Evolutionary conservation across 2,329 filamentous ascomycete genomes (phyloP), one percentile per base, ranked within the genome.

Genomic region (Hirsutella thompsonii): DNA sequence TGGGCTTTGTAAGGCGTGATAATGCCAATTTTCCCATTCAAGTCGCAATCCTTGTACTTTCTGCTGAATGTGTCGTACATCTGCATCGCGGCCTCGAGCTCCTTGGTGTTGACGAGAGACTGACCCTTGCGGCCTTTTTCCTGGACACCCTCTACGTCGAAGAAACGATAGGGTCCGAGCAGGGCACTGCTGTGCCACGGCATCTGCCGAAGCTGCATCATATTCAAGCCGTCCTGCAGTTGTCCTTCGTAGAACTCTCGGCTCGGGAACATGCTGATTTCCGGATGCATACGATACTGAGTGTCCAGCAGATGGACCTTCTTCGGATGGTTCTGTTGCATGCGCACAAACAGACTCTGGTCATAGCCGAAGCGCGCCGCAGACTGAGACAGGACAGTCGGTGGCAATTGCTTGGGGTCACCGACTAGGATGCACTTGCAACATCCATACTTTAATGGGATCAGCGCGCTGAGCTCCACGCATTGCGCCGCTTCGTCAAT

Each of bases 1-100:
- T 98, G 92, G 18, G 87, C 88, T 58, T 96, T 98, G 64, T 98
- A 98, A 0, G 90, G 92, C 1, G 93, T 96, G 57, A 98, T 98
- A 58, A 98, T 90, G 51, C 92, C 92, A 42, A 98, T 83, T 56
- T 94, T 94, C 46, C 83, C 79, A 32, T 72, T 75, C 50, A 92
- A 79, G 52, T 93, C 77, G 46, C 75, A 76, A 3, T 69, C 65
- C 16, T 64, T 63, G 48, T 82, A 90, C 55, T 94, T 89, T 1
- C 70, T 72, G 32, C 74, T 76, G 47, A 98, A 75, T 4, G 88
- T 78, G 34, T 84, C 74, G 57, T 92, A 96, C 11, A 98, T 69
- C 52, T 82, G 76, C 66, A 95, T 74, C 2, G 92, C 89, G 45
- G 94, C 82, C 35, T 85, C 81, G 45, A 96, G 68, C 57, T 98